phyloP scores from a whole-genome alignment of 208 protist genomes.

The Strigomonas galati region DNA sequence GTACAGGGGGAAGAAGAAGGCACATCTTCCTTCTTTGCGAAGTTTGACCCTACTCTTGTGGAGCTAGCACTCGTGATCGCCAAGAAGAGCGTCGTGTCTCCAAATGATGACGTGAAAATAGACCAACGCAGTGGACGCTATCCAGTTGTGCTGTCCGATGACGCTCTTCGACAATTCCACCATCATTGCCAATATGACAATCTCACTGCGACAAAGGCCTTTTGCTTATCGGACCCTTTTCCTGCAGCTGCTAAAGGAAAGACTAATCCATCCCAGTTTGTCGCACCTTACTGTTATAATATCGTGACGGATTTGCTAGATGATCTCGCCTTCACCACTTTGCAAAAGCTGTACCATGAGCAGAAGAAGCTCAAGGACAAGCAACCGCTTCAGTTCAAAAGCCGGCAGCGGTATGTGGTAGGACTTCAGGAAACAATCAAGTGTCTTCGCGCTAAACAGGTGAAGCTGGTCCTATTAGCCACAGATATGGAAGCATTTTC shows the following conservation, averaged over 20 bases:
- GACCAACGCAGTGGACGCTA: conserved; percentile 50
- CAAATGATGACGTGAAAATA: not conserved
- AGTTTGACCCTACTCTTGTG: no score
- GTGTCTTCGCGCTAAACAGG: conserved; percentile 34
- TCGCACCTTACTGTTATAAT: conserved; percentile 41
- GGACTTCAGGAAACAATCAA: conserved; percentile 67
- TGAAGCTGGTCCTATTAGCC: conserved; percentile 56
- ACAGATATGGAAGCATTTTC: conserved; percentile 43
- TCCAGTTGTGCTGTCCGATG: conserved; percentile 16
- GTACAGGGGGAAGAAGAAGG: not conserved
- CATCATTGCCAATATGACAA: conserved; percentile 9
- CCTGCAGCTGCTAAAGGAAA: not conserved
- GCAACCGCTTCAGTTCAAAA: conserved; percentile 56
- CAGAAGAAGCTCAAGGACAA: conserved; percentile 50
- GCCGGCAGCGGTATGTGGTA: conserved; percentile 49
- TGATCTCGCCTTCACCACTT: conserved; percentile 58
- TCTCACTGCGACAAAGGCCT: not conserved
- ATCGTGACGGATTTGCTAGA: conserved; percentile 55
- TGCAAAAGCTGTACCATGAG: conserved; percentile 53
- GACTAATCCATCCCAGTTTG: conserved; percentile 17
- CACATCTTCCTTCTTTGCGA: not conserved
- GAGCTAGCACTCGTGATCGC: no score
- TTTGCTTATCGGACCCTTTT: not conserved
- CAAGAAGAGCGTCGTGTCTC: no score
- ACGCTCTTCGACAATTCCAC: conserved; percentile 10